Evolutionary conservation across 192 early-diverging fungal genomes (phyloP), one percentile per base, ranked within the genome.

Genomic region (Backusella westeae): DNA sequence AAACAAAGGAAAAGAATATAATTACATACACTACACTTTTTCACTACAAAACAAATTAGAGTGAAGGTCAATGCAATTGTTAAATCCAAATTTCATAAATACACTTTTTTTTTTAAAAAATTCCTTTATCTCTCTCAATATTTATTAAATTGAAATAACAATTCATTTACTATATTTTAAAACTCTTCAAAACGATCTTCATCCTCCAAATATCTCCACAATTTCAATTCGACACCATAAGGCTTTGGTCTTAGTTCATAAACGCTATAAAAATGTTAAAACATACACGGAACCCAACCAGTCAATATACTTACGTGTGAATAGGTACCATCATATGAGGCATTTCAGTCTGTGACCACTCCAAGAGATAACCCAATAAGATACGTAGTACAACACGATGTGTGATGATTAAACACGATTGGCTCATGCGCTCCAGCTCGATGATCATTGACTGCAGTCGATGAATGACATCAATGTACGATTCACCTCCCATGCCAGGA

Each of bases 401-500:
- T 2, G 96, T 97, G 10, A 98, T 91, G 76, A 99, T 91, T 73
- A 98, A 72, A 36, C 94, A 90, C 34, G 92, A 92, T 65, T 91
- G 90, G n/a, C 91, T 92, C 90, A 96, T 97, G 68, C 97, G 87
- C 81, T 99, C 97, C 71, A 97, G 84, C 84, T 99, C 97, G 63
- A 99, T 92, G 80, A 99, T 97, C 59, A 98, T 84, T 38, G 96
- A 96, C 79, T 96, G 88, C 69, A 99, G 75, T n/a, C 97, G 87
- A 79, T 98, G 94, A 67, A 99, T 96, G 21, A 99, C 97, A 78
- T 99, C 97, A 77, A 91, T 73, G 71, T 97, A 97, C 14, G 92
- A 94, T 84, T 99, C 97, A 41, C 97, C 97, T 49, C 97, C 97
- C 71, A 95, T 91, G 9, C 97, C 97, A 14, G 97, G 97, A 81